Base-by-base conservation (phyloP, 768 basidiomycete genomes). In the Pleurotus ostreatus region DNA sequence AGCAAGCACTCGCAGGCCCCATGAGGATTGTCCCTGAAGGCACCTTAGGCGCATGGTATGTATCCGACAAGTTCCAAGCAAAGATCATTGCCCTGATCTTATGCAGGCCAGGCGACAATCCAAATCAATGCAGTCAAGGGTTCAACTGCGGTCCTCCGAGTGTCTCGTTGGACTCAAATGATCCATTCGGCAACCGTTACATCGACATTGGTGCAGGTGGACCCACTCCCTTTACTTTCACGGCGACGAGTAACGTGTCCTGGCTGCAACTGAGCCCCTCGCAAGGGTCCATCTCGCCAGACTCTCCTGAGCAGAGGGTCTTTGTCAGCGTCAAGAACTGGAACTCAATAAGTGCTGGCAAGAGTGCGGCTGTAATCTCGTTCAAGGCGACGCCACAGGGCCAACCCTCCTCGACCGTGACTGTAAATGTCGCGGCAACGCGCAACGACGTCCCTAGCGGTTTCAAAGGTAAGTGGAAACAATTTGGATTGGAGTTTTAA, bases 11-110 rank as follows among this genome's bases (percentile, higher is more conserved):
- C 2, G 69, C 83, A 30, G 84, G 86, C n/a, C 75, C 78, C 2
- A 84, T 89, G 82, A 69, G 86, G 40, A 78, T 86, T 54, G 76
- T 76, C 2, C 78, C 81, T 1, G 86, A 89, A 72, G 80, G 82
- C 9, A 81, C 77, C 15, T 63, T 73, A 1, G 85, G 82, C 15
- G 81, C 84, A 40, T 89, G 84, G 84, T 81, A 58, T 43, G 71
- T 38, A 49, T 22, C 38, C 52, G 41, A 44, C 41, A 44, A 11
- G 16, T 11, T 9, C 15, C 20, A 22, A 44, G n/a, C 15, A n/a
- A 15, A 9, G 23, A 45, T 38, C 5, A 22, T 7, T n/a, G 2
- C 13, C 47, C 38, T 34, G 8, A 34, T 4, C 30, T 34, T 34
- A 1, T 43, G 6, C 45, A 84, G 83, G 83, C 86, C 86, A 0